These are phyloP conservation scores for Trichocladium uniseriatum DNA, from an alignment of 495 filamentous ascomycete genomes.

Conservation along the genomic window DNA sequence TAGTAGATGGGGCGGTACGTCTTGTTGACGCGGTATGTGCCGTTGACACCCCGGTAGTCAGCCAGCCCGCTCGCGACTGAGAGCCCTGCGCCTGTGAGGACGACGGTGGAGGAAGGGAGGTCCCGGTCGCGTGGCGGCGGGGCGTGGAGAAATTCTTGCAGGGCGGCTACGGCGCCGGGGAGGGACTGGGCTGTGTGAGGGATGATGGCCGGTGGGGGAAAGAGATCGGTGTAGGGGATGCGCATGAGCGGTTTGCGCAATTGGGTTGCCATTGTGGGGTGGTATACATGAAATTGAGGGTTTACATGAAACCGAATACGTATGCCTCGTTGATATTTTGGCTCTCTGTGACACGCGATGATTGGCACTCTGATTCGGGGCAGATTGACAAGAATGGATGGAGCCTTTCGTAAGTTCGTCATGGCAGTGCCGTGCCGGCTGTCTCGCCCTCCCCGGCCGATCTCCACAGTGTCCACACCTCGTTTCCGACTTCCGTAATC, in stretches of 20 bases:
- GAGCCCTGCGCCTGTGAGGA: slow-evolving; percentile 86
- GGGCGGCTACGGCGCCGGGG: slow-evolving; percentile 63
- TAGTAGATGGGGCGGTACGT: slow-evolving; percentile 87
- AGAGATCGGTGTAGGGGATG: slow-evolving; percentile 80
- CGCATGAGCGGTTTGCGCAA: slow-evolving; percentile 47
- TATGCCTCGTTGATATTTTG: too few relatives aligned
- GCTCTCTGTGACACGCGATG: too few relatives aligned
- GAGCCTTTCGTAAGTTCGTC: too few relatives aligned
- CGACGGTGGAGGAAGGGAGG: slow-evolving; percentile 44
- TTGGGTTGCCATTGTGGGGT: neutral
- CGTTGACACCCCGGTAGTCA: slow-evolving; percentile 83
- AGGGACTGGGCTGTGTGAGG: slow-evolving; percentile 60
- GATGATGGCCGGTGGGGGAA: slow-evolving; percentile 69
- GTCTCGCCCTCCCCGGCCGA: too few relatives aligned
- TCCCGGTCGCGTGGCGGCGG: slow-evolving; percentile 39
- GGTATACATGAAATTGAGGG: too few relatives aligned
- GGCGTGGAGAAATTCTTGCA: slow-evolving; percentile 62
- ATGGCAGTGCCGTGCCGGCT: too few relatives aligned
- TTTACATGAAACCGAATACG: too few relatives aligned
- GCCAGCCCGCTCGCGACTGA: slow-evolving; percentile 88
- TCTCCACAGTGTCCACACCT: too few relatives aligned
- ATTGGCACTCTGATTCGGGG: too few relatives aligned
- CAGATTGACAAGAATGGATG: too few relatives aligned
- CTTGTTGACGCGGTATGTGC: slow-evolving; percentile 86
- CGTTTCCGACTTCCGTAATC: too few relatives aligned